Evolutionary conservation across 192 early-diverging fungal genomes (phyloP).

Genomic region (Lobosporangium transversale): DNA sequence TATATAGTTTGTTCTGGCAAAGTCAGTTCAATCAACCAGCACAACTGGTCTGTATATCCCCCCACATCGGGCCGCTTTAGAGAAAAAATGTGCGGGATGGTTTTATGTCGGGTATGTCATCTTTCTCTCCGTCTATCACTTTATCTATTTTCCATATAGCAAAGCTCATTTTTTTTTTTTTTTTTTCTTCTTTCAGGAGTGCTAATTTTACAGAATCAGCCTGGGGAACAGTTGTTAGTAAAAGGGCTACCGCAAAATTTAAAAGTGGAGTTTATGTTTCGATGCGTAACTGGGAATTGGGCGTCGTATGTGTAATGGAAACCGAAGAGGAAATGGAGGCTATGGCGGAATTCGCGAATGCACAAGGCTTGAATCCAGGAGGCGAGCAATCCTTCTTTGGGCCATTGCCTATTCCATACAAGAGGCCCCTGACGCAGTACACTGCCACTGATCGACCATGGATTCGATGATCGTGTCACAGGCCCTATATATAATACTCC

Average conservation of each 20-base stretch:
- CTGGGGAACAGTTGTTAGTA: slow-evolving; percentile 24
- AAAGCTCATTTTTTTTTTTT: neutral
- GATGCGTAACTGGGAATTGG: slow-evolving; percentile 52
- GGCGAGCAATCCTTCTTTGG: slow-evolving; percentile 41
- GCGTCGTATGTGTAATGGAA: slow-evolving; percentile 28
- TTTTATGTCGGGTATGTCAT: slow-evolving; percentile 41
- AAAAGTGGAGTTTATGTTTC: slow-evolving; percentile 1
- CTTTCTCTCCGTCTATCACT: neutral
- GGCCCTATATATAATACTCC: too few species aligned
- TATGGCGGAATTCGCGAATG: neutral
- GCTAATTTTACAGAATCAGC: slow-evolving; percentile 51
- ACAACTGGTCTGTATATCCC: too few species aligned
- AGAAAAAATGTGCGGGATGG: slow-evolving; percentile 20
- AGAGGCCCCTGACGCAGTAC: slow-evolving; percentile 23
- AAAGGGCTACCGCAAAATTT: neutral
- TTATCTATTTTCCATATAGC: neutral
- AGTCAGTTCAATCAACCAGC: too few species aligned
- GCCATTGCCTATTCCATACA: slow-evolving; percentile 39
- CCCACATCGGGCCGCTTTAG: too few species aligned
- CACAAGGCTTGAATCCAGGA: neutral
- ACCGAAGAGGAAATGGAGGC: slow-evolving; percentile 31
- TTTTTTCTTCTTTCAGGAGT: slow-evolving; percentile 4
- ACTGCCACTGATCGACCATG: slow-evolving; percentile 19
- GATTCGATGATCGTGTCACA: slow-evolving; percentile 18
- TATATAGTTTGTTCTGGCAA: too few species aligned